Conservation (phyloP, 2,329 filamentous ascomycete species). For the Colletotrichum australisinense region DNA sequence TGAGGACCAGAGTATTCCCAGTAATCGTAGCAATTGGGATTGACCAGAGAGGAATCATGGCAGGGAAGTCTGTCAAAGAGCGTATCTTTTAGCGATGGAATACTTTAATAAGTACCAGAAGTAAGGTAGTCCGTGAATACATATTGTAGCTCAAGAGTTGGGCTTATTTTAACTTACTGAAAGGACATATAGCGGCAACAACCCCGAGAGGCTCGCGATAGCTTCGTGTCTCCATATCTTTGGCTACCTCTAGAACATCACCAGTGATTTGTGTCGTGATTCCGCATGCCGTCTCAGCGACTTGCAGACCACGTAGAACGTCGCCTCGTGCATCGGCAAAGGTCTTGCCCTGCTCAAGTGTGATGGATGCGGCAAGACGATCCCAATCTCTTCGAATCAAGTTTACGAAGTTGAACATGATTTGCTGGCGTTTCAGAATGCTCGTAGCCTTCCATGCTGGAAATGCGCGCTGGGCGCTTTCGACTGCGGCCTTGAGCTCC, state of each 20-base stretch:
- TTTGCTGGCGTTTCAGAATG: slow-evolving; percentile 74
- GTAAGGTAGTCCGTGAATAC: no score
- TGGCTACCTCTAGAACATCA: slow-evolving; percentile 78
- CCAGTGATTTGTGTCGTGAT: slow-evolving; percentile 79
- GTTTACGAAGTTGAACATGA: slow-evolving; percentile 78
- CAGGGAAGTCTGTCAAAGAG: slow-evolving; percentile 70
- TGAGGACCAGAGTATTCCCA: slow-evolving; percentile 66
- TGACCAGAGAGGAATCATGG: slow-evolving; percentile 82
- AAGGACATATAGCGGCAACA: slow-evolving; percentile 78
- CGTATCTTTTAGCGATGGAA: not conserved
- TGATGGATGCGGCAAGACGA: slow-evolving; percentile 77
- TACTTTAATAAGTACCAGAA: no score
- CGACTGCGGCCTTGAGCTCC: slow-evolving; percentile 74
- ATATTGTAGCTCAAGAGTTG: not conserved
- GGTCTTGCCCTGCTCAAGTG: slow-evolving; percentile 80
- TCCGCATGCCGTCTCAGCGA: slow-evolving; percentile 78
- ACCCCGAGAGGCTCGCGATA: slow-evolving; percentile 78
- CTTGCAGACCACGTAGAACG: slow-evolving; percentile 77
- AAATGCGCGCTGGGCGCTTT: slow-evolving; percentile 75
- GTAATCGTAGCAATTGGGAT: slow-evolving; percentile 80
- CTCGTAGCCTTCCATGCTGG: slow-evolving; percentile 73
- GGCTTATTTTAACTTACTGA: slow-evolving; percentile 62
- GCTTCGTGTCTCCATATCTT: slow-evolving; percentile 81
- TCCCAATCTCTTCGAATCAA: slow-evolving; percentile 81
- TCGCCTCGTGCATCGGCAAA: slow-evolving; percentile 78